Evolutionary conservation across 106 monocot species (phyloP).

Genomic region (Dioscorea zingiberensis): DNA sequence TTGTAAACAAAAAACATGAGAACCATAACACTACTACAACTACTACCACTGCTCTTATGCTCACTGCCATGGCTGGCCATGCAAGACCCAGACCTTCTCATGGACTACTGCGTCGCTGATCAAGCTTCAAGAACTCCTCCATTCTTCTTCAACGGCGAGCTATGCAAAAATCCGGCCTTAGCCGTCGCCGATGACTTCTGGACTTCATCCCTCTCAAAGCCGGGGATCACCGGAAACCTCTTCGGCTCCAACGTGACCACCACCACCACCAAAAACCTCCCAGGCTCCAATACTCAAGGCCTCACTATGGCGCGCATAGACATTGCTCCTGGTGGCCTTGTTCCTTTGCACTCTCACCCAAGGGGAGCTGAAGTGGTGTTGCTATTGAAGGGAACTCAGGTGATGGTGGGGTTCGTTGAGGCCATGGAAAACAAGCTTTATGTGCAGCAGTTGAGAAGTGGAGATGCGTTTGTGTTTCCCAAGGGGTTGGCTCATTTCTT

Average conservation of each 20-base stretch:
- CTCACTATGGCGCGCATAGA: not conserved
- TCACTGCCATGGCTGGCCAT: not conserved
- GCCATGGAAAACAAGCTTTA: not conserved
- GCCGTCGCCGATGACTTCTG: not conserved
- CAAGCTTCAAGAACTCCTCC: not conserved
- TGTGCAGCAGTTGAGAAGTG: not conserved
- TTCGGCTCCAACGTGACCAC: not conserved
- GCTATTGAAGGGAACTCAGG: not conserved
- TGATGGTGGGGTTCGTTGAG: not conserved
- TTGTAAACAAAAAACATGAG: no score
- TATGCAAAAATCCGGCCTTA: not conserved
- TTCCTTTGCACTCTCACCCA: not conserved
- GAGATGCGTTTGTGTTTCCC: not conserved
- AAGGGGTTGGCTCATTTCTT: not conserved
- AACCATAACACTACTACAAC: no score
- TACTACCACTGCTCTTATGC: not conserved
- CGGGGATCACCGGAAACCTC: not conserved
- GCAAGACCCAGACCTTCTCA: conserved; percentile 2
- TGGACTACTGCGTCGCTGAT: not conserved
- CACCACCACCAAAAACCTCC: not conserved
- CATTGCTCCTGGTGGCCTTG: not conserved
- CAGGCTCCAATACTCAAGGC: not conserved
- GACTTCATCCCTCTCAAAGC: not conserved
- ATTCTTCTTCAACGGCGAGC: not conserved
- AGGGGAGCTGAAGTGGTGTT: not conserved